Conservation (phyloP, 1,139 yeast species). For the Magnusiomyces paraingens region DNA sequence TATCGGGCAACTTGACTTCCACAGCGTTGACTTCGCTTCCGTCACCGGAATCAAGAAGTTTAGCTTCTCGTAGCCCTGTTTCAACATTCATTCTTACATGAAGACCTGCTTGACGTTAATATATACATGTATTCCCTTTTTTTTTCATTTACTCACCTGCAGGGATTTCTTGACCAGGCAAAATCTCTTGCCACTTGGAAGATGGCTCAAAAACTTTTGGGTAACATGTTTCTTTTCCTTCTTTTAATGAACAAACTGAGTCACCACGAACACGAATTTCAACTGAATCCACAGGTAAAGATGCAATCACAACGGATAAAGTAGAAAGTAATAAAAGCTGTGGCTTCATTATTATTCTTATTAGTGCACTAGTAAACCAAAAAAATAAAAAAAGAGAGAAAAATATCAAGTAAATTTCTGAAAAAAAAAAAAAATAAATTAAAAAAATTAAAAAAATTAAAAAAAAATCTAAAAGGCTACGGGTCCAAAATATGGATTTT, state of each 20-base stretch:
- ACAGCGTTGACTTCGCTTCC: conserved; percentile 68
- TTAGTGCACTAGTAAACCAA: no score
- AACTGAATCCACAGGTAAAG: background rate
- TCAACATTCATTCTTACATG: conserved; percentile 68
- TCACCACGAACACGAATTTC: conserved; percentile 3
- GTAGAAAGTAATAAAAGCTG: background rate
- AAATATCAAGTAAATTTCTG: background rate
- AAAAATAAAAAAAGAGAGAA: no score
- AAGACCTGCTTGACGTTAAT: conserved; percentile 44
- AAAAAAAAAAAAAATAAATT: background rate
- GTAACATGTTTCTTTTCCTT: conserved; percentile 8
- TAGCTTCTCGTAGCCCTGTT: conserved; percentile 64
- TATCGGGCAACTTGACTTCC: conserved; percentile 33
- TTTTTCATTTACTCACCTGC: conserved; percentile 3
- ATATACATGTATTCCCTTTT: background rate
- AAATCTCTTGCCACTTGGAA: conserved; percentile 59
- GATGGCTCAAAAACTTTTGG: conserved; percentile 56
- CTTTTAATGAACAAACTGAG: background rate
- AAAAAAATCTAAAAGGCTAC: background rate
- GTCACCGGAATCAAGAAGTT: conserved; percentile 41
- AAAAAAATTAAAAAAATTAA: background rate
- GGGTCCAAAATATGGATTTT: background rate
- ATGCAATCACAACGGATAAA: background rate
- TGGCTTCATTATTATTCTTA: background rate
- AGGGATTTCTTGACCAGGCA: conserved; percentile 66